phyloP scores from a whole-genome alignment of 192 early-diverging fungal species.

The Geranomyces variabilis region DNA sequence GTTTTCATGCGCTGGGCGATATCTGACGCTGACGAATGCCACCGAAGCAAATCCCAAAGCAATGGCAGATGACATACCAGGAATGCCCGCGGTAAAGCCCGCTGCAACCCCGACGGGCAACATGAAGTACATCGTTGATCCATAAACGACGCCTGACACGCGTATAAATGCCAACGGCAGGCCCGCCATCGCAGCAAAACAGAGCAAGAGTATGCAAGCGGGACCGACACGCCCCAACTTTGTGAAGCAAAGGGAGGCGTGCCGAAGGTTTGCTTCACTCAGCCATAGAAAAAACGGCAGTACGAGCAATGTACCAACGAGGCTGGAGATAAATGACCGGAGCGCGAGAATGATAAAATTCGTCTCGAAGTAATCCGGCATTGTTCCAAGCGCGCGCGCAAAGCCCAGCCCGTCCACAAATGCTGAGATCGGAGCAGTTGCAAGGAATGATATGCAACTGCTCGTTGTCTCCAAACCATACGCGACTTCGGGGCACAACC shows the following conservation, averaged over 20 bases:
- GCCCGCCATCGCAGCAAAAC: not conserved
- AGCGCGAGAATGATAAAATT: constrained; percentile 5
- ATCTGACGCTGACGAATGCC: not conserved
- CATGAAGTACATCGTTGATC: constrained; percentile 13
- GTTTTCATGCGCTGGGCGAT: not conserved
- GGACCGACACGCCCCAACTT: not conserved
- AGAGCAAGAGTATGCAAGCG: not conserved
- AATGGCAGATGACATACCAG: constrained; percentile 6
- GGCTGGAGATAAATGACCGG: not conserved
- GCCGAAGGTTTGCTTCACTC: not conserved
- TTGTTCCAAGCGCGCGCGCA: not conserved
- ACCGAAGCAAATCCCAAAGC: not conserved
- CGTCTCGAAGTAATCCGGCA: not conserved
- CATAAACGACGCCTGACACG: not conserved
- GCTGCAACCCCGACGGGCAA: not conserved
- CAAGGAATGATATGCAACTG: not conserved
- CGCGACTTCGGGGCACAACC: not conserved
- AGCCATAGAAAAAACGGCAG: constrained; percentile 12
- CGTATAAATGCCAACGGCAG: not conserved
- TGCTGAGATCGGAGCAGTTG: not conserved
- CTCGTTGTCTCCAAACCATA: constrained; percentile 4
- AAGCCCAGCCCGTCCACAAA: constrained; percentile 7
- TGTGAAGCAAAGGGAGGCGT: not conserved
- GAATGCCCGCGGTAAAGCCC: constrained; percentile 10
- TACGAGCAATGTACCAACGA: constrained; percentile 10